phyloP scores from a whole-genome alignment of 106 monocot genomes.

The Allium cepa region DNA sequence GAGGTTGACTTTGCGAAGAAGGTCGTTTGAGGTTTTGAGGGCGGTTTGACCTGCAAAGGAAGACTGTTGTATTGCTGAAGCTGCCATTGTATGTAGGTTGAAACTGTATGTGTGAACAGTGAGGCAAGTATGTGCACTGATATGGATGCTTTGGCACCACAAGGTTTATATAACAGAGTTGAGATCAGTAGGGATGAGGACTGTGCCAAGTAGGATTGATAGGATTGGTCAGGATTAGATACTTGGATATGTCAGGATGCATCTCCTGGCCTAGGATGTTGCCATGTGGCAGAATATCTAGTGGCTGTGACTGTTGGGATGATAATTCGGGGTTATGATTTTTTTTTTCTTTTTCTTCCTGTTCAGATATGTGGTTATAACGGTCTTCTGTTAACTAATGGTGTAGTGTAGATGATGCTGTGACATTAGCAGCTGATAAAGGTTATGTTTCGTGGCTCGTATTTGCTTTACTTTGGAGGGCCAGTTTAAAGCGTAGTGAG shows the following conservation, averaged over 20 bases:
- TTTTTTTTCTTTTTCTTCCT: too few species aligned
- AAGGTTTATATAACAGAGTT: background rate
- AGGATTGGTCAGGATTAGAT: conserved; percentile 19
- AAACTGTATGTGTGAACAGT: background rate
- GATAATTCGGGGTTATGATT: too few species aligned
- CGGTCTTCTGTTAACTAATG: too few species aligned
- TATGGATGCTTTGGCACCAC: background rate
- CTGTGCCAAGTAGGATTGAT: conserved; percentile 24
- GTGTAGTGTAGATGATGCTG: too few species aligned
- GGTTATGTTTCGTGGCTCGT: too few species aligned
- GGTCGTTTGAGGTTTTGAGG: conserved; percentile 39
- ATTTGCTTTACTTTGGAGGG: too few species aligned
- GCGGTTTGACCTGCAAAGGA: conserved; percentile 60
- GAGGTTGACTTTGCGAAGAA: conserved; percentile 47
- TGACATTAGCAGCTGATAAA: too few species aligned
- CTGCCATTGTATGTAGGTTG: conserved; percentile 29
- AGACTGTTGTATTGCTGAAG: conserved; percentile 34
- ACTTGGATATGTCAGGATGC: background rate
- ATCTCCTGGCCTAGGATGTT: background rate
- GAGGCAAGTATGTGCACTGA: too few species aligned
- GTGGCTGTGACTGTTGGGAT: too few species aligned
- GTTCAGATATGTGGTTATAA: too few species aligned
- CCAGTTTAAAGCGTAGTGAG: too few species aligned
- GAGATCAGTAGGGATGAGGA: conserved; percentile 21
- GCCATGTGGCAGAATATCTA: conserved; percentile 3